A percentile compares a stretch with the other conserved stretches of the same genome.
phyloP scores from a whole-genome alignment of 345 rosid genomes.

The Rhizophora apiculata region DNA sequence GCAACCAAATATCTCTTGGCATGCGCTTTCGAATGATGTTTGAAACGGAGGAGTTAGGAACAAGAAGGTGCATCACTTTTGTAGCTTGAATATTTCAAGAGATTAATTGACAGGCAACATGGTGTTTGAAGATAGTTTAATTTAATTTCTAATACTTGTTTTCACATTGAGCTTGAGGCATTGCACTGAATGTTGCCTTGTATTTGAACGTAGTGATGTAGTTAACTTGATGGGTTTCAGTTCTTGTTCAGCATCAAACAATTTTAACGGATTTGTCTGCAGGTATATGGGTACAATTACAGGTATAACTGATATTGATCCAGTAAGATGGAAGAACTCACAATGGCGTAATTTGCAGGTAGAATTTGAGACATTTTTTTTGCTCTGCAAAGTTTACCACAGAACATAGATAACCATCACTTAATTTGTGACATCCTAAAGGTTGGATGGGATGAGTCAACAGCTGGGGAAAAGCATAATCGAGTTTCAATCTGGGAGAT shows the following conservation, averaged over 20 bases:
- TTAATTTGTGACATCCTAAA: slow-evolving; percentile 21
- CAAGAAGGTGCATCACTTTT: slow-evolving; percentile 45
- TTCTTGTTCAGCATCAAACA: background rate
- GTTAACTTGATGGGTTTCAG: slow-evolving; percentile 5
- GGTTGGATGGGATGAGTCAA: slow-evolving; percentile 99
- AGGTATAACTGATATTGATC: slow-evolving; percentile 81
- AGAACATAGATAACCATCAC: background rate
- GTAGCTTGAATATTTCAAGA: background rate
- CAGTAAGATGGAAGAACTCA: slow-evolving; percentile 88
- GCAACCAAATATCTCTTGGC: slow-evolving; percentile 78
- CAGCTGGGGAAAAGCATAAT: slow-evolving; percentile 75
- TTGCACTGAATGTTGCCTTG: background rate
- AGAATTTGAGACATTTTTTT: background rate
- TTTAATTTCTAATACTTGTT: background rate
- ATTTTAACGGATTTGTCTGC: slow-evolving; percentile 23
- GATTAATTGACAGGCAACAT: background rate
- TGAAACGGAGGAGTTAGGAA: slow-evolving; percentile 94
- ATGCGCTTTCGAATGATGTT: slow-evolving; percentile 98
- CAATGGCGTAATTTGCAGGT: slow-evolving; percentile 98
- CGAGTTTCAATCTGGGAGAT: slow-evolving; percentile 96
- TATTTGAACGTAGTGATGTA: background rate
- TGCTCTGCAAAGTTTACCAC: background rate
- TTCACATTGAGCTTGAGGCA: background rate
- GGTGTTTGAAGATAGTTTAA: background rate
- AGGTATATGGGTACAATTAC: slow-evolving; percentile 98